phyloP scores from a whole-genome alignment of 2,329 filamentous ascomycete species.

The Pseudocercospora crystallina region DNA sequence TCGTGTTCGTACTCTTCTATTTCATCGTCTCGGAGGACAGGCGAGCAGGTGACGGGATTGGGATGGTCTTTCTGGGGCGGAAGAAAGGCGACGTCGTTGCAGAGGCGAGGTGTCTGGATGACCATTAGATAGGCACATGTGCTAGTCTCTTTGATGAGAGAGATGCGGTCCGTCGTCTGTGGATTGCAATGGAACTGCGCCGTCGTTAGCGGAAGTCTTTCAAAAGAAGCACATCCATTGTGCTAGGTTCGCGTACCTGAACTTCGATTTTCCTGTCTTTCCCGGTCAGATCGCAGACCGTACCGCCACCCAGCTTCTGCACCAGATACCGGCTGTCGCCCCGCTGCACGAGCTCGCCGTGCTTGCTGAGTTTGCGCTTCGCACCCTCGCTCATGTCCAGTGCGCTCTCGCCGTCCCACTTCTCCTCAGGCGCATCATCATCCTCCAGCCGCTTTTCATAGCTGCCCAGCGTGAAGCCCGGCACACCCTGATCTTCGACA shows the following conservation, averaged over 20 bases:
- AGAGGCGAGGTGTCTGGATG: conserved; percentile 83
- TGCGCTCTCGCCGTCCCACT: conserved; percentile 27
- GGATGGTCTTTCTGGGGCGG: conserved; percentile 76
- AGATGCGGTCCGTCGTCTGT: conserved; percentile 72
- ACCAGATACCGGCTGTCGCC: conserved; percentile 84
- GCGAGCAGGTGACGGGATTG: conserved; percentile 73
- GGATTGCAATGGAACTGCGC: conserved; percentile 72
- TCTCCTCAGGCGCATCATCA: conserved; percentile 30
- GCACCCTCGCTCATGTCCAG: conserved; percentile 32
- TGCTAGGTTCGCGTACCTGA: conserved; percentile 47
- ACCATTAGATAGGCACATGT: conserved; percentile 94
- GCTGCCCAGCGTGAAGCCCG: conserved; percentile 74
- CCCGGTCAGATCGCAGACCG: conserved; percentile 81
- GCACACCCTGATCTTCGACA: conserved; percentile 70
- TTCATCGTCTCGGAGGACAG: conserved; percentile 63
- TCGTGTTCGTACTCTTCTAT: conserved; percentile 35
- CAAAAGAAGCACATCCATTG: neutral
- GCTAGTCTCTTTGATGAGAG: conserved; percentile 88
- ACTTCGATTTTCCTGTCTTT: conserved; percentile 81
- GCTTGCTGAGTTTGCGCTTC: conserved; percentile 38
- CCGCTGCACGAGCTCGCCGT: conserved; percentile 65
- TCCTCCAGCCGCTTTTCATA: conserved; percentile 40
- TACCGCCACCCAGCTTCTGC: conserved; percentile 76
- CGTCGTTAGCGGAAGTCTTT: neutral
- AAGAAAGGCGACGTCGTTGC: conserved; percentile 80